Conservation (phyloP, 441 rosid species). For the Gossypium schwendimanii region DNA sequence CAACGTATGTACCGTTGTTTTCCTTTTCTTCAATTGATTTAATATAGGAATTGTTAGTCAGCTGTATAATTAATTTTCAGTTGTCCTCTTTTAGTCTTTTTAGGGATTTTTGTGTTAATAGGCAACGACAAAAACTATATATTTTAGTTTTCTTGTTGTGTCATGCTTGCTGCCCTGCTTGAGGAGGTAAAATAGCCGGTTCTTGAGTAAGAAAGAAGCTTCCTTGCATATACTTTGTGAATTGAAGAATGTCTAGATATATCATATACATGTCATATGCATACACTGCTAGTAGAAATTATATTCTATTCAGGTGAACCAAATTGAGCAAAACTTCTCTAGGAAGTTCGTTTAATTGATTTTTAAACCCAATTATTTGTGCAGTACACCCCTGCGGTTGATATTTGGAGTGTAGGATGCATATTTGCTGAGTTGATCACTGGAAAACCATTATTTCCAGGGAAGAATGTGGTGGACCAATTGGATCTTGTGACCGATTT, state of each 20-base stretch:
- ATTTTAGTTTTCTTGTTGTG: not conserved
- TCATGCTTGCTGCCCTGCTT: not conserved
- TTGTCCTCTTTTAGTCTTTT: not conserved
- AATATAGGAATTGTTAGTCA: not conserved
- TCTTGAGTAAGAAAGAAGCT: not conserved
- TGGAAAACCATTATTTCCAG: constrained; percentile 88
- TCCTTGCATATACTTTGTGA: not conserved
- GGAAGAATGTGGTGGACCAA: constrained; percentile 87
- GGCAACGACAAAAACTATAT: not conserved
- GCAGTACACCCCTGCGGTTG: constrained; percentile 98
- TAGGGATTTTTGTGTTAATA: not conserved
- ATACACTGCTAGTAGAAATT: not conserved
- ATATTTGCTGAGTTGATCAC: constrained; percentile 91
- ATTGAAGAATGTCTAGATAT: not conserved
- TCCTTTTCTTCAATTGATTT: constrained; percentile 1
- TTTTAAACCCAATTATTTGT: constrained; percentile 18
- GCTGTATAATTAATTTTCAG: not conserved
- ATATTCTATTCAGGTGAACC: not conserved
- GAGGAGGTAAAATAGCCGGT: not conserved
- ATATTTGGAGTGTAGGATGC: constrained; percentile 99
- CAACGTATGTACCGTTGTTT: constrained; percentile 40
- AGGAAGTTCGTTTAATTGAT: constrained; percentile 9
- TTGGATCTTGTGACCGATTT: constrained; percentile 88
- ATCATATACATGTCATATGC: not conserved
- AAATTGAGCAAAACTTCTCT: not conserved